Evolutionary conservation across 2,329 filamentous ascomycete genomes (phyloP).

Genomic region (Pseudogymnoascus sp.): DNA sequence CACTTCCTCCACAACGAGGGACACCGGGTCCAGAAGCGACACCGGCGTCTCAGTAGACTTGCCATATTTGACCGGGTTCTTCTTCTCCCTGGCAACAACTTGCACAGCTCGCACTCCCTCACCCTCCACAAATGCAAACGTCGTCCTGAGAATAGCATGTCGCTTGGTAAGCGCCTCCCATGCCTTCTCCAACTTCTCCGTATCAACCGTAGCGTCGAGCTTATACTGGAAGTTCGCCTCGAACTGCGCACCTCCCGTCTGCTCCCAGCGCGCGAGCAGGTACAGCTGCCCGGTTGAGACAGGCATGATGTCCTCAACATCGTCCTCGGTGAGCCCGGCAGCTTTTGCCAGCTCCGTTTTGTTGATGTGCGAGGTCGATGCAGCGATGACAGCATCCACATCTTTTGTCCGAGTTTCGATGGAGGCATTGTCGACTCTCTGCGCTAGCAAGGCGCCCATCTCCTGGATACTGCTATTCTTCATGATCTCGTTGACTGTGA

Average conservation of each 20-base stretch:
- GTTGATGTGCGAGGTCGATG: constrained; percentile 35
- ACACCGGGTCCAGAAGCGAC: constrained; percentile 16
- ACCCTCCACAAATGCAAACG: constrained; percentile 48
- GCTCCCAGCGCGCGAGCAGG: constrained; percentile 72
- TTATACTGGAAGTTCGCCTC: constrained; percentile 64
- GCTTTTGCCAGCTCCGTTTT: constrained; percentile 31
- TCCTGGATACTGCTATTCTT: constrained; percentile 50
- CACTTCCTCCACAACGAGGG: constrained; percentile 19
- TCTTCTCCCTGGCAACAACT: constrained; percentile 41
- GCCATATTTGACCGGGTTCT: constrained; percentile 25
- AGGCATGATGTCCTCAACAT: constrained; percentile 50
- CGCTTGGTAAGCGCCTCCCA: constrained; percentile 54
- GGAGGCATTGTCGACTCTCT: constrained; percentile 42
- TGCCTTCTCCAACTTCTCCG: constrained; percentile 42
- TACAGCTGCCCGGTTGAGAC: constrained; percentile 72
- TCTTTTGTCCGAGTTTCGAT: constrained; percentile 37
- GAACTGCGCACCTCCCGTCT: constrained; percentile 59
- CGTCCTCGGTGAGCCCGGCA: constrained; percentile 35
- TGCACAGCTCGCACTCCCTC: constrained; percentile 53
- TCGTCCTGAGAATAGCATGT: constrained; percentile 62
- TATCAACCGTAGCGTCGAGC: constrained; percentile 35
- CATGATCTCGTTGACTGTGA: constrained; percentile 65
- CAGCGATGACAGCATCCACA: constrained; percentile 33
- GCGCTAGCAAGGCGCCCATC: background rate
- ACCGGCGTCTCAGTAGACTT: constrained; percentile 16